Conservation (phyloP, 257 asterid genomes). For the Sherardia arvensis region DNA sequence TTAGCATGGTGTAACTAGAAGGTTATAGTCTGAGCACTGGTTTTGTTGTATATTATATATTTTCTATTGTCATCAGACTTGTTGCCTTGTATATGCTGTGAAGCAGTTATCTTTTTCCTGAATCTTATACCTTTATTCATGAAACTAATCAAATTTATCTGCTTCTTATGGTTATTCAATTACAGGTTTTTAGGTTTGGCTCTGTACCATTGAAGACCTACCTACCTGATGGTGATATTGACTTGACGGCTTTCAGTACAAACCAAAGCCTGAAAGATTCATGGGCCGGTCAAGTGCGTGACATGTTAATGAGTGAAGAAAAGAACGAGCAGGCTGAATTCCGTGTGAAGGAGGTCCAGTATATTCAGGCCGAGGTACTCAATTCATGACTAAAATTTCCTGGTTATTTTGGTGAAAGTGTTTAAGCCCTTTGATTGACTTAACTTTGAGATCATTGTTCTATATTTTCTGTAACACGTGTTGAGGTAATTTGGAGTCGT, state of each 20-base stretch:
- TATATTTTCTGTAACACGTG: background rate
- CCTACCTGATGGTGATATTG: conserved; percentile 90
- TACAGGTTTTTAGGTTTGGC: conserved; percentile 77
- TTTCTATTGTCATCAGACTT: background rate
- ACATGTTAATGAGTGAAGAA: conserved; percentile 83
- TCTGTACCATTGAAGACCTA: conserved; percentile 95
- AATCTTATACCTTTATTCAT: background rate
- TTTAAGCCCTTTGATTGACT: background rate
- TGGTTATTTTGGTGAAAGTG: background rate
- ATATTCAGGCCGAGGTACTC: conserved; percentile 91
- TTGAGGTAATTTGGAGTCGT: background rate
- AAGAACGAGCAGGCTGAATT: conserved; percentile 87
- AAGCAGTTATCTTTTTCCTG: background rate
- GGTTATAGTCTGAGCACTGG: background rate
- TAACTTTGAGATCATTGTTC: background rate
- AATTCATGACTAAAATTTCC: background rate
- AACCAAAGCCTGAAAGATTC: conserved; percentile 63
- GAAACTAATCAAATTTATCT: background rate
- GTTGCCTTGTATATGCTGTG: background rate
- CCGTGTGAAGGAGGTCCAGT: conserved; percentile 95
- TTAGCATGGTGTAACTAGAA: background rate
- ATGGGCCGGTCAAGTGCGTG: conserved; percentile 90
- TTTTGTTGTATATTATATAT: too few relatives aligned
- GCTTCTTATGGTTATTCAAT: background rate
- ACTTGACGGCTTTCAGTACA: conserved; percentile 73